A percentile compares a stretch with the other conserved stretches of the same genome.
Evolutionary conservation across 306 rosid genomes (phyloP).

Genomic region (Corylus americana): DNA sequence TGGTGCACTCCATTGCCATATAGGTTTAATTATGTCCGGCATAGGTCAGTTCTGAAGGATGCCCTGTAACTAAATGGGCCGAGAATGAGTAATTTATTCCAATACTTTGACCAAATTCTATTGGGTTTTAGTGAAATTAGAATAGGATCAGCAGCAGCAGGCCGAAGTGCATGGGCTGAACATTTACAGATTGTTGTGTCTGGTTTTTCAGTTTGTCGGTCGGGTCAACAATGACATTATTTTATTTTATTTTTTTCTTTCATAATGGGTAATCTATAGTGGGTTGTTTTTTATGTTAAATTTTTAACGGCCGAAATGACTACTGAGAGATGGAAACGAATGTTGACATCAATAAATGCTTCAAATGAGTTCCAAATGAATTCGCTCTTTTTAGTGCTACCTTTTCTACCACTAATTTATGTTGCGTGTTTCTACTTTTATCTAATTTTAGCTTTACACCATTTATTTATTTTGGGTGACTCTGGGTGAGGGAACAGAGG

Average conservation of each 20-base stretch:
- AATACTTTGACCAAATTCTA: slow-evolving; percentile 14
- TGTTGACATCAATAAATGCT: slow-evolving; percentile 25
- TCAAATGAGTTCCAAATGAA: slow-evolving; percentile 2
- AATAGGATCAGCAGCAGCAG: slow-evolving; percentile 25
- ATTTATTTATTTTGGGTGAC: too few species aligned
- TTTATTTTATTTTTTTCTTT: neutral
- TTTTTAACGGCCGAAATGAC: slow-evolving; percentile 37
- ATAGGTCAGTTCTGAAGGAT: neutral
- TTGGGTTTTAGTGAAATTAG: slow-evolving; percentile 19
- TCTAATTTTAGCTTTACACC: too few species aligned
- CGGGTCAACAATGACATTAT: slow-evolving; percentile 24
- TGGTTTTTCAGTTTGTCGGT: slow-evolving; percentile 13
- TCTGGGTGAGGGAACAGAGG: too few species aligned
- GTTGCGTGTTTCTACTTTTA: too few species aligned
- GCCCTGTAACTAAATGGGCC: slow-evolving; percentile 18
- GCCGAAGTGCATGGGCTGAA: slow-evolving; percentile 17
- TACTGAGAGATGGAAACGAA: slow-evolving; percentile 31
- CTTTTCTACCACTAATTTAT: too few species aligned
- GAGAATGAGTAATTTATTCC: slow-evolving; percentile 29
- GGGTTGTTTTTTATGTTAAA: slow-evolving; percentile 25
- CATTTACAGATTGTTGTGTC: slow-evolving; percentile 19
- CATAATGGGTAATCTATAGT: slow-evolving; percentile 11
- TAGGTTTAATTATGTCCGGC: slow-evolving; percentile 16
- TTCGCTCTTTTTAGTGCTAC: neutral
- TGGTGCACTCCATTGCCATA: neutral